Evolutionary conservation across 768 basidiomycete species (phyloP), one percentile per base, ranked within the genome.

Genomic region (Amanita exitialis): DNA sequence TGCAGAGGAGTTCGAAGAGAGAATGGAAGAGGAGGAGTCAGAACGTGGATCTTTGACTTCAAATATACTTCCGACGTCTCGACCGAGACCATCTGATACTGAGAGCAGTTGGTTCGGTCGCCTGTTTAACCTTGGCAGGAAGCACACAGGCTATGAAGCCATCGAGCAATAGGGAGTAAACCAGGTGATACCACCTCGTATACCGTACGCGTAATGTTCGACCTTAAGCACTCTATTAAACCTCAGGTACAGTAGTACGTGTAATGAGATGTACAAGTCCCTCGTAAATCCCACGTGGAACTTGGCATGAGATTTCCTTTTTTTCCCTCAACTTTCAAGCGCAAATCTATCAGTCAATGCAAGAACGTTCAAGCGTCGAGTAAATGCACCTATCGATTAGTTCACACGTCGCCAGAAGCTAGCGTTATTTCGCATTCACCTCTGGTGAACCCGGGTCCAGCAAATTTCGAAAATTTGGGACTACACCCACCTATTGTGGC

Each of bases 21-120:
- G 72, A 49, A 61, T 79, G 28, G 30, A 34, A 21, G 84, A 87
- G 56, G 80, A 87, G 53, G 81, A 81, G 52, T 82, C 82, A 5
- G 69, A 73, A 58, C 71, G 75, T 23, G 73, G 77, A 15, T 84
- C 81, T 18, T 27, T 51, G 42, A 44, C 43, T 30, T 18, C 50
- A 36, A 27, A 37, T 53, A 54, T 56, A 28, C 64, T 60, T 21
- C 72, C 71, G n/a, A 66, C 61, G 35, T 64, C 66, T 53, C 61
- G 66, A 53, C 65, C 69, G 36, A 66, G 62, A 38, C 56, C 59
- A 39, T 53, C 45, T 16, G 58, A 48, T 15, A 51, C 52, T 6
- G 55, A 35, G 9, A 48, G 62, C 20, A 70, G 73, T 30, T 81
- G 80, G 74, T 67, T 84, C 39, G 66, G 65, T 45, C 74, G 76